phyloP scores from a whole-genome alignment of 2,329 filamentous ascomycete genomes.

The Pseudohalonectria lignicola region DNA sequence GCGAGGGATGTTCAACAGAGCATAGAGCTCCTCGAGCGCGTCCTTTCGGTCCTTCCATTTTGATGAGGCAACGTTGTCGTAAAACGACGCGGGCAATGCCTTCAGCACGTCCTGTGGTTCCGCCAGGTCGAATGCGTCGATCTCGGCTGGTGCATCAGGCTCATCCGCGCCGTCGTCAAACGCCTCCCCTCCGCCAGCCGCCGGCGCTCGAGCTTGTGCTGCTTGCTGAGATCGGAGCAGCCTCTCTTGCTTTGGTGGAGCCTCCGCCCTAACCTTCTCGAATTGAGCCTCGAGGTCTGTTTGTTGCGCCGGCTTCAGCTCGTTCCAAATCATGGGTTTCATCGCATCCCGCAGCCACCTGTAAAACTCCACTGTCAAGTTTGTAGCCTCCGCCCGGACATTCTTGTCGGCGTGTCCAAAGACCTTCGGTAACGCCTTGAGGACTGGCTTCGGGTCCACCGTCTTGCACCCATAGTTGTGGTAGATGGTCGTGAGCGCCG shows the following conservation, averaged over 20 bases:
- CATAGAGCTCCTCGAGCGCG: constrained; percentile 71
- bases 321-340: constrained; percentile 95
- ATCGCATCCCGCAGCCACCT: constrained; percentile 95
- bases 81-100: constrained; percentile 72
- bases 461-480: constrained; percentile 94
- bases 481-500: constrained; percentile 71
- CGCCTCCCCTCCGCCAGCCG: constrained; percentile 43
- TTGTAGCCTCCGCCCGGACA: constrained; percentile 86
- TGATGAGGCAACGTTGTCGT: constrained; percentile 73
- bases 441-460: constrained; percentile 82
- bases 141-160: constrained; percentile 54
- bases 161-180: constrained; percentile 45
- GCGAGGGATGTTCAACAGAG: constrained; percentile 68
- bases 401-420: constrained; percentile 98
- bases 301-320: constrained; percentile 92
- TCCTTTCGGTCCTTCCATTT: constrained; percentile 99
- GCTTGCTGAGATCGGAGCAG: constrained; percentile 83
- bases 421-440: constrained; percentile 81
- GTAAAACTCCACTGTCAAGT: constrained; percentile 86
- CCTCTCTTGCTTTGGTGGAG: constrained; percentile 79
- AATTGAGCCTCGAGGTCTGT: constrained; percentile 89
- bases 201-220: constrained; percentile 60
- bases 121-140: constrained; percentile 72
- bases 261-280: constrained; percentile 82
- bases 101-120: constrained; percentile 80